Percentiles rank a stretch among this genome's conserved stretches.
Evolutionary conservation across 2,329 filamentous ascomycete genomes (phyloP).

Genomic region (Mariannaea elegans): DNA sequence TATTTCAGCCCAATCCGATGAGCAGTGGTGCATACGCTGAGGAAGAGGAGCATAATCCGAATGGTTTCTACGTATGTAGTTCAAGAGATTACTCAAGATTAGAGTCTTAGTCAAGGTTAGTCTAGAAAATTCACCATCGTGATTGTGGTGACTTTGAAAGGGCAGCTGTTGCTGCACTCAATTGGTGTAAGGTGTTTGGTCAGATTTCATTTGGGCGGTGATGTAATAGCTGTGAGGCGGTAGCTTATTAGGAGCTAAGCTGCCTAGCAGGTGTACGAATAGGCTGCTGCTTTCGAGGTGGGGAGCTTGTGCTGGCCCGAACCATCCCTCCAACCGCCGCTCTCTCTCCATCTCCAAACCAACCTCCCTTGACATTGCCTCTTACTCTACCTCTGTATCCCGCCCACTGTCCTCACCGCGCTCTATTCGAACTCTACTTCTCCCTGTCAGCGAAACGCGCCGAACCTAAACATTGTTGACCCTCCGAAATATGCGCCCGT

Average conservation of each 20-base stretch:
- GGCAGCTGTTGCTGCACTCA: not conserved
- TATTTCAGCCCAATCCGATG: conserved; percentile 1
- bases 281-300: conserved; percentile 26
- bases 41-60: not conserved
- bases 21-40: not conserved
- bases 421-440: not conserved
- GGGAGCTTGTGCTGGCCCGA: conserved; percentile 21
- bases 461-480: not conserved
- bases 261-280: conserved; percentile 19
- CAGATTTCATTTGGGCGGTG: conserved; percentile 19
- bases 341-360: conserved; percentile 1
- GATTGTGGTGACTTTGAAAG: not conserved
- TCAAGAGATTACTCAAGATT: not conserved
- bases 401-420: not conserved
- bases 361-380: conserved; percentile 1
- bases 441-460: not conserved
- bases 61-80: not conserved
- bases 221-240: conserved; percentile 33
- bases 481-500: conserved; percentile 35
- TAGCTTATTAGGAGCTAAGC: conserved; percentile 19
- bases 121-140: too few relatives aligned
- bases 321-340: conserved; percentile 21
- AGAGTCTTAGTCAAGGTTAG: not conserved
- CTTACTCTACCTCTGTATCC: not conserved
- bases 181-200: not conserved